Evolutionary conservation across 805 yeast species (phyloP).

Genomic region (Huiozyma sinensis): DNA sequence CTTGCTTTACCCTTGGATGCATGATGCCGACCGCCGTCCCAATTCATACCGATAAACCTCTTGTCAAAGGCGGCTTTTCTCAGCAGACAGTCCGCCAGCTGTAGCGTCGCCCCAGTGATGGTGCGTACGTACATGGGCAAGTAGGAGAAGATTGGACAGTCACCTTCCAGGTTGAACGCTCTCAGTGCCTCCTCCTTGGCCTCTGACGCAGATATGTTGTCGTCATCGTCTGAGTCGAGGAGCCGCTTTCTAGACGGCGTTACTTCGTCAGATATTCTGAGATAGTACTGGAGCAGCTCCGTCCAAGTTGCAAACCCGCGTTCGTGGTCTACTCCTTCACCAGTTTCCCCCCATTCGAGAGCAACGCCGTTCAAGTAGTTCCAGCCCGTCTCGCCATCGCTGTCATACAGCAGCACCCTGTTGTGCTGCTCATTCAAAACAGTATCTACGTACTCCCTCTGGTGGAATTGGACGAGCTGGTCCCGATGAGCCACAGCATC

Average conservation of each 20-base stretch:
- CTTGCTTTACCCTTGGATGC: slow-evolving; percentile 43
- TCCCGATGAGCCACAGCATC: slow-evolving; percentile 13
- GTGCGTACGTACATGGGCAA: slow-evolving; percentile 39
- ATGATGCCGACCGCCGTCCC: slow-evolving; percentile 79
- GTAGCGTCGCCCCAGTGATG: slow-evolving; percentile 48
- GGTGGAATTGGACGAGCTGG: slow-evolving; percentile 43
- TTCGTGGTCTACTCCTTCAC: neutral
- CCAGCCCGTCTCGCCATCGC: slow-evolving; percentile 10
- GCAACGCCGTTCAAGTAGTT: slow-evolving; percentile 9
- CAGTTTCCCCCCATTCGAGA: slow-evolving; percentile 6
- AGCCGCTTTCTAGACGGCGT: neutral
- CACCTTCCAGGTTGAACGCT: slow-evolving; percentile 43
- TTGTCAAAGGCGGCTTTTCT: neutral
- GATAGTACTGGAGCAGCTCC: slow-evolving; percentile 9
- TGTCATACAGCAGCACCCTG: slow-evolving; percentile 12
- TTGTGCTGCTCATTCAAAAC: slow-evolving; percentile 26
- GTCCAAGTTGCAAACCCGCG: slow-evolving; percentile 6
- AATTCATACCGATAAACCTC: slow-evolving; percentile 43
- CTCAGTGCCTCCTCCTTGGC: slow-evolving; percentile 12
- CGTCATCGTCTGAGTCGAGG: neutral
- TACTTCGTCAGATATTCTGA: neutral
- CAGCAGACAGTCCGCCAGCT: slow-evolving; percentile 33
- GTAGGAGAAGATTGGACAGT: slow-evolving; percentile 53
- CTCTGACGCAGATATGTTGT: slow-evolving; percentile 2
- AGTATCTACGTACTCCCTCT: slow-evolving; percentile 30